Percentiles rank a stretch among this genome's conserved stretches.
Conservation (phyloP, 1,284 basidiomycete species). For the Xerocomus nothofagi region DNA sequence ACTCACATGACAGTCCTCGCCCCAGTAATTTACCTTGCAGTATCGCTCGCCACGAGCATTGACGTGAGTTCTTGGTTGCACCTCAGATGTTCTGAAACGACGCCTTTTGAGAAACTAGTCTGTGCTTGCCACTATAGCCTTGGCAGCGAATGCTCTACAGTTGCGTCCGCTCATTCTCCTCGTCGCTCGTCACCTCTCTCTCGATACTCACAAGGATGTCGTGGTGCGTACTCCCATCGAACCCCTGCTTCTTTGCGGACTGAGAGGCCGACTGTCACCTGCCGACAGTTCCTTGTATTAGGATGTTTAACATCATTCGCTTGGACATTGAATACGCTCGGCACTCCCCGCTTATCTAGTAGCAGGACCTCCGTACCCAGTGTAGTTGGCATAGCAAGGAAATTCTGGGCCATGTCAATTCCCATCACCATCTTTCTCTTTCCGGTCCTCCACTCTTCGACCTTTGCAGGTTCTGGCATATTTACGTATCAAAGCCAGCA, state of each 20-base stretch:
- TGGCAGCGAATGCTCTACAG: constrained; percentile 27
- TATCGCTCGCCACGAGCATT: constrained; percentile 42
- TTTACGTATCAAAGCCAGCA: constrained; percentile 54
- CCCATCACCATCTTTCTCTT: constrained; percentile 38
- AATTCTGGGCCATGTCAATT: constrained; percentile 28
- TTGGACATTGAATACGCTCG: constrained; percentile 17
- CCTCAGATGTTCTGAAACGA: constrained; percentile 1
- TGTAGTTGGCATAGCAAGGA: constrained; percentile 1
- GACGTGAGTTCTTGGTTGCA: constrained; percentile 39
- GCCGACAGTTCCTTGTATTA: constrained; percentile 26
- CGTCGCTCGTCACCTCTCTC: constrained; percentile 14
- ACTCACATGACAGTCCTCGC: constrained; percentile 57
- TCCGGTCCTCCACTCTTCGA: constrained; percentile 48
- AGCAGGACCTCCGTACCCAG: neutral
- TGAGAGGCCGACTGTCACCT: constrained; percentile 1
- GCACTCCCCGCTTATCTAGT: neutral
- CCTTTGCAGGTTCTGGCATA: constrained; percentile 53
- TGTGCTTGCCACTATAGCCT: constrained; percentile 17
- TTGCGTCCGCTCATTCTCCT: constrained; percentile 25
- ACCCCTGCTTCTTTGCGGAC: neutral
- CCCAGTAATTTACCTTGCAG: constrained; percentile 49
- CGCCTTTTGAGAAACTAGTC: constrained; percentile 9
- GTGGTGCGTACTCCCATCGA: constrained; percentile 17
- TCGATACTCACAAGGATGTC: constrained; percentile 22
- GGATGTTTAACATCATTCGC: constrained; percentile 18